Base-by-base conservation (phyloP, 192 early-diverging fungal species). In the Podila epigama region DNA sequence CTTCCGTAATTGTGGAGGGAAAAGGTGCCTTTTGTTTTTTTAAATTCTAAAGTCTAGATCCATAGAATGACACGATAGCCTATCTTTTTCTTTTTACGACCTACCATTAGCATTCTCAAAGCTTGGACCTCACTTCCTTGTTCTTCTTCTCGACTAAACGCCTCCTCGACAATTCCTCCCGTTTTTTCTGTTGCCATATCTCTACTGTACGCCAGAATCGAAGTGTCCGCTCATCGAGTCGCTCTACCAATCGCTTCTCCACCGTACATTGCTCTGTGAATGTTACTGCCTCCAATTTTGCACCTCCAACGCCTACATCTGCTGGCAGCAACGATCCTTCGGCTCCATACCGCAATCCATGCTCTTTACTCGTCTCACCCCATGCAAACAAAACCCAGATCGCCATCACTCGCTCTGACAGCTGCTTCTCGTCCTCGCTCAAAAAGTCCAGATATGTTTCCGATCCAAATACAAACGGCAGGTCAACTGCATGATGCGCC, bases 341-440 rank as follows among this genome's bases (percentile, higher is more conserved):
- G 7, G 13, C 15, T 36, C 70, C 70, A 20, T 66, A 31, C 7
- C 53, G 58, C 40, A 75, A 39, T 5, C 61, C 61, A 25, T 68
- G 61, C 18, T 60, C 54, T 32, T 61, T 60, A 33, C 60, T 60
- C 34, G 60, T 63, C 41, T 68, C 65, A 12, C 73, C 73, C 73
- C 73, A 77, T 8, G 73, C 73, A 60, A 77, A 77, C 55, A 68
- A 25, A 48, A 77, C 64, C 73, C 73, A 77, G 0, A 50, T 22
- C 39, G 57, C 66, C 73, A 68, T 77, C 66, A 77, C 33, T 13
- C 58, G 34, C 22, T 28, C 39, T 20, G 60, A 68, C 55, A 77
- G 31, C 27, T 36, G 61, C 34, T 68, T 77, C 33, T 77, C 73
- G 7, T 50, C 73, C 1, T 77, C 73, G 33, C 44, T 60, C 29